Base-by-base conservation (phyloP, 345 rosid species). In the Ceriops tagal region DNA sequence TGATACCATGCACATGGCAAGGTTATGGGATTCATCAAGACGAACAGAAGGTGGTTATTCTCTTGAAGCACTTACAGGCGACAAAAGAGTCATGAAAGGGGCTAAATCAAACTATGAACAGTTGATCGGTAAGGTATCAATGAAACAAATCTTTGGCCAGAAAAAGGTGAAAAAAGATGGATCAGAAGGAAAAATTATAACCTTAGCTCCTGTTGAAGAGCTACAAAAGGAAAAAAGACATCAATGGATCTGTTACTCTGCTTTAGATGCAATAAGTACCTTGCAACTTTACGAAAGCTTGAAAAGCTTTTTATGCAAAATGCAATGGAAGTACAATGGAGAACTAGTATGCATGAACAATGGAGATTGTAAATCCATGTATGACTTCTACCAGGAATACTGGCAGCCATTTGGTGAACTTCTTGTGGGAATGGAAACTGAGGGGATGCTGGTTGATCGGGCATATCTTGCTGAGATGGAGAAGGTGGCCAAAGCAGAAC, bases 1-100 rank as follows among this genome's bases (percentile, higher is more conserved):
- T 7, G 99, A 95, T 74, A 95, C 99, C 66, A 89, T 95, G 93
- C 99, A 92, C 86, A 92, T 95, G 99, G 99, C 99, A 55, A 83
- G 97, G 24, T 75, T 92, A 60, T 92, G 97, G 96, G 85, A 95
- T 83, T 90, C 99, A 32, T 87, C 97, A n/a, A 83, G 98, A 72
- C 84, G 81, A 49, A 80, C 78, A 58, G 73, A 65, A 0, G 98
- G 99, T 81, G 99, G 96, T 11, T 95, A 95, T 80, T 89, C 97
- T 65, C 97, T 95, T 67, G 98, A 92, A 86, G 97, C 92, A 64
- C 97, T 95, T 65, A 88, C 97, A 3, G 75, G 92, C 65, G 92
- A 95, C 65, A 68, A 60, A 66, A 79, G 64, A 49, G 87, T 95
- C 74, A 87, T 90, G 85, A 43, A 69, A 47, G 84, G 71, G 34